Percentiles rank a stretch among this genome's conserved stretches.
phyloP scores from a whole-genome alignment of 257 asterid genomes.

The Solanum rostratum region DNA sequence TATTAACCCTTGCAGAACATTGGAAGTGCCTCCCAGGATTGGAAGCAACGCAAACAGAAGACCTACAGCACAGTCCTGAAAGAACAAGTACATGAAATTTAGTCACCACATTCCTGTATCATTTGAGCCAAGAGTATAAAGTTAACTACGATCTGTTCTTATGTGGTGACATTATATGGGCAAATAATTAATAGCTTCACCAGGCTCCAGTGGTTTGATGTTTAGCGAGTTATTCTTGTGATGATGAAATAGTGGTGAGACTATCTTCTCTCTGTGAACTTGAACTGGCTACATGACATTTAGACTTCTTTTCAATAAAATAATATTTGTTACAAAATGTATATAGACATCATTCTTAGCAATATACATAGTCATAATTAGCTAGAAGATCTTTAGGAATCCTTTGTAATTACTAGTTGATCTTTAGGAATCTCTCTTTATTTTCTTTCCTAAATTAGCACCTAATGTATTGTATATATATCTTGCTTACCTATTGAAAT shows the following conservation, averaged over 20 bases:
- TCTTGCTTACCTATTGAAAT: no score
- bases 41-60: constrained; percentile 96
- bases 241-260: not conserved
- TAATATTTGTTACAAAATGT: no score
- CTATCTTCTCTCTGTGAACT: not conserved
- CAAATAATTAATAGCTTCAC: not conserved
- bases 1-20: constrained; percentile 79
- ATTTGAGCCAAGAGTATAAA: not conserved
- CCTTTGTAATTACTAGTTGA: no score
- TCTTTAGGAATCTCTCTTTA: no score
- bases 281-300: not conserved
- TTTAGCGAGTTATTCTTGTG: not conserved
- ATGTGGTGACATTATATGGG: not conserved
- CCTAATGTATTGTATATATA: no score
- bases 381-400: no score
- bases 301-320: not conserved
- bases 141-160: not conserved
- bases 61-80: constrained; percentile 99
- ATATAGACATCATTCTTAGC: no score
- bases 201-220: not conserved
- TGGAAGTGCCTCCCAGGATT: constrained; percentile 94
- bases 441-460: no score
- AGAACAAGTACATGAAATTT: not conserved
- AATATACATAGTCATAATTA: no score
- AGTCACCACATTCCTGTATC: not conserved